These are phyloP conservation scores for Penicillium sp. DNA, from an alignment of 2,329 filamentous ascomycete species.

Conservation along the genomic window DNA sequence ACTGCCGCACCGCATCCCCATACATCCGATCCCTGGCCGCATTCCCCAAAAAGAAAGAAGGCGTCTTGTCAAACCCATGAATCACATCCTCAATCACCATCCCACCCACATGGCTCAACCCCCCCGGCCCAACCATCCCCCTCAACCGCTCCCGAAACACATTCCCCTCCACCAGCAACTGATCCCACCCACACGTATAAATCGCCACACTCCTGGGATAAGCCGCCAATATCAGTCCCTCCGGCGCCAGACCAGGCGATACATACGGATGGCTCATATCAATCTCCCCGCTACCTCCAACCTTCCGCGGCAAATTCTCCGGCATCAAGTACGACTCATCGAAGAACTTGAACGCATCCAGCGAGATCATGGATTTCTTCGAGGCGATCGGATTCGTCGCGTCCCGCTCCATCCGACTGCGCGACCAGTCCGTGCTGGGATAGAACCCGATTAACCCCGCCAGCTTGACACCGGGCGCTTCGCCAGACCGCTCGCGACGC, in stretches of 20 bases:
- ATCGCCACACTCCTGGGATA: constrained; percentile 20
- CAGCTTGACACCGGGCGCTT: constrained; percentile 3
- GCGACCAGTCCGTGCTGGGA: constrained; percentile 21
- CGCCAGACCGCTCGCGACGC: background rate
- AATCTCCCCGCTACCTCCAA: constrained; percentile 1
- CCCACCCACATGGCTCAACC: constrained; percentile 18
- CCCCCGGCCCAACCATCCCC: constrained; percentile 13
- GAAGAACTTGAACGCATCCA: constrained; percentile 15
- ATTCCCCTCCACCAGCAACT: constrained; percentile 24
- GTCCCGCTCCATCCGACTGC: constrained; percentile 15
- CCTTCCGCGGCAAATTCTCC: constrained; percentile 11
- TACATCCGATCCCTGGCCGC: constrained; percentile 19
- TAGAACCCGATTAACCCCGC: constrained; percentile 22
- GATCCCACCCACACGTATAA: constrained; percentile 29
- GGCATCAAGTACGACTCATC: constrained; percentile 20
- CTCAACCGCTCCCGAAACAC: constrained; percentile 20
- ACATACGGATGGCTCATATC: constrained; percentile 24
- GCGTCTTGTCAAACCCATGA: constrained; percentile 29
- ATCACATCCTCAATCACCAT: constrained; percentile 17
- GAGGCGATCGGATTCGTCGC: constrained; percentile 19
- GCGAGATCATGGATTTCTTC: constrained; percentile 15
- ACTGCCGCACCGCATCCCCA: constrained; percentile 20
- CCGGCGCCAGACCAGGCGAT: constrained; percentile 21
- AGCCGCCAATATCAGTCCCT: constrained; percentile 9
- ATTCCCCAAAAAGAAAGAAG: constrained; percentile 19